Evolutionary conservation across 768 basidiomycete genomes (phyloP), one percentile per base, ranked within the genome.

Genomic region (Cytidiella melzeri): DNA sequence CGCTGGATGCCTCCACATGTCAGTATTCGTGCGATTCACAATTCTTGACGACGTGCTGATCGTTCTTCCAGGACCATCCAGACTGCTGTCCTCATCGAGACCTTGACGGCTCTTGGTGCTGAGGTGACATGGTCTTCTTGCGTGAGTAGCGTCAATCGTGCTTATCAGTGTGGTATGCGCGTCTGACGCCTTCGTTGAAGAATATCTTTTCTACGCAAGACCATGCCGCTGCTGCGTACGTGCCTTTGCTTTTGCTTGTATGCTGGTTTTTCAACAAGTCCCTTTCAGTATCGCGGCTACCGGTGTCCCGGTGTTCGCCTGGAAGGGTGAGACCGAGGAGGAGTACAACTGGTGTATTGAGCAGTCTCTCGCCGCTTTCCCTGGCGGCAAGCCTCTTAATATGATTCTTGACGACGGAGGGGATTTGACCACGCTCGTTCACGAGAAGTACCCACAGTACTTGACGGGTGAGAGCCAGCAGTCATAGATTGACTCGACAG

Each of bases 141-240:
- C 70, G 90, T 92, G 68, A 39, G 87, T 75, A 28, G 53, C 9
- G 39, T 47, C 42, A 2, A 10, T 40, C 39, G 28, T 20, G 25
- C 18, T 18, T 39, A 25, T 25, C 20, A 15, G 19, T 13, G n/a
- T n/a, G n/a, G 21, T n/a, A 30, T 5, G 7, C 27, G 43, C 19
- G 28, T 45, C 43, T 30, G 15, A 45, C 38, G 10, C 20, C 45
- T 45, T n/a, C n/a, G 40, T 41, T 18, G 28, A 54, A 92, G 91
- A 96, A 99, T 76, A 99, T 99, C 68, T 99, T 95, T 75, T 98
- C 96, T 43, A 99, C 96, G 45, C 96, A 99, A 72, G 96, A 99
- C 68, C 96, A 99, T 72, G 96, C 96, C 47, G 96, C 96, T 45
- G 88, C 96, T 57, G 96, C 91, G 87, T 91, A 67, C 63, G 85